Conservation (phyloP, 352 stramenopile genomes). For the Phytophthora syringae region DNA sequence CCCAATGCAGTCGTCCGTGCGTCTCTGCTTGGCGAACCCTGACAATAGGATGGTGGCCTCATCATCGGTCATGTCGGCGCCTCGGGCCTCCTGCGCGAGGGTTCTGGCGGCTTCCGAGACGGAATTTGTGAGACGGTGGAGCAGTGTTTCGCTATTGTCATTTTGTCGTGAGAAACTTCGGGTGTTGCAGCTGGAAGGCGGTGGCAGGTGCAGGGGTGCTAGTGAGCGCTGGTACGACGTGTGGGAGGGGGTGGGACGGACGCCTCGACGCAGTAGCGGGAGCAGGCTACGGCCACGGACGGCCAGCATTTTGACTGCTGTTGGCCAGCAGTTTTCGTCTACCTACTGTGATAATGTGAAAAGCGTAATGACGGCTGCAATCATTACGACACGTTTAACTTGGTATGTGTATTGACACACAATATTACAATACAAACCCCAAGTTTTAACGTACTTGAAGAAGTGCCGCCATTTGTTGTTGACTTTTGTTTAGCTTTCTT, state of each 20-base stretch:
- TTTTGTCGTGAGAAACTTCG: constrained; percentile 7
- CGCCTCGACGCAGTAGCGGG: not conserved
- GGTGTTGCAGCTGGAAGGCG: not conserved
- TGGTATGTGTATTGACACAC: no score
- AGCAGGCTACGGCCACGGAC: not conserved
- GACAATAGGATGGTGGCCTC: constrained; percentile 2
- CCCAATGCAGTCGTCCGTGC: not conserved
- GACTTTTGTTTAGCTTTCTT: no score
- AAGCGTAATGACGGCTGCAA: no score
- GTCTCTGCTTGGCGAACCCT: constrained; percentile 2
- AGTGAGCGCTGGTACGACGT: not conserved
- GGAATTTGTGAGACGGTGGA: constrained; percentile 1
- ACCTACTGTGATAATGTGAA: no score
- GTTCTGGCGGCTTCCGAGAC: not conserved
- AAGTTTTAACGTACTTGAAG: no score
- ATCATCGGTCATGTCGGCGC: not conserved
- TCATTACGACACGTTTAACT: no score
- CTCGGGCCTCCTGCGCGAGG: constrained; percentile 1
- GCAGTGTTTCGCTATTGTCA: not conserved
- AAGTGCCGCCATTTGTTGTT: no score
- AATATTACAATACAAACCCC: no score
- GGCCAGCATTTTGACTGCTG: not conserved
- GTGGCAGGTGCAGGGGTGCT: not conserved
- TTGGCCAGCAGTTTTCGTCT: no score
- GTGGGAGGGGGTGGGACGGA: not conserved